These are phyloP conservation scores for Capronia coronata DNA, from an alignment of 2,329 filamentous ascomycete genomes.

Conservation along the genomic window DNA sequence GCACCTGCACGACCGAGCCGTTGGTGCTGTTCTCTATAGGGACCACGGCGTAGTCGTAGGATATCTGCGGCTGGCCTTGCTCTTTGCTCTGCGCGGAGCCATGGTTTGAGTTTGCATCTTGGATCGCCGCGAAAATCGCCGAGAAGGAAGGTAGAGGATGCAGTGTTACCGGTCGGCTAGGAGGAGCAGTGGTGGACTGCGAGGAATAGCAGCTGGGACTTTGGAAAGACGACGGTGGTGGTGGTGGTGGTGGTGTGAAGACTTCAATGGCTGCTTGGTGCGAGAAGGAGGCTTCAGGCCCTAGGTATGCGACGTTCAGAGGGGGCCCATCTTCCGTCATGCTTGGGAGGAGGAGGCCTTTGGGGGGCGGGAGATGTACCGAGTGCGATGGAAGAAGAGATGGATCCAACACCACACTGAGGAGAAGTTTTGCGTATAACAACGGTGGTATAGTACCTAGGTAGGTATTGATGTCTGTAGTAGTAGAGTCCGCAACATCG, in stretches of 20 bases:
- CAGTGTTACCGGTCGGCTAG: conserved; percentile 16
- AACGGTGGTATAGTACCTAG: neutral
- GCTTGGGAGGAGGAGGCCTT: too few species aligned
- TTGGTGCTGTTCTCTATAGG: conserved; percentile 97
- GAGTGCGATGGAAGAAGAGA: too few species aligned
- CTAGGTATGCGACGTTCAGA: conserved; percentile 48
- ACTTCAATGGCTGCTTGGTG: conserved; percentile 52
- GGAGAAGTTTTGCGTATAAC: too few species aligned
- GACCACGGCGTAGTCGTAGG: conserved; percentile 67
- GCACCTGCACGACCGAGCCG: conserved; percentile 80
- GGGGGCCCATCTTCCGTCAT: neutral
- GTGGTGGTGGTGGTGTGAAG: conserved; percentile 6
- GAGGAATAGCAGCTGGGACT: too few species aligned
- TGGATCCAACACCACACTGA: too few species aligned
- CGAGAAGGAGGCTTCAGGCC: conserved; percentile 60
- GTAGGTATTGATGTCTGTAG: too few species aligned
- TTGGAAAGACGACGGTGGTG: neutral
- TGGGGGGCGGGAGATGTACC: too few species aligned
- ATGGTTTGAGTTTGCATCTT: conserved; percentile 45
- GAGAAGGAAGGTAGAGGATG: conserved; percentile 21
- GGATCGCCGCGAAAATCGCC: conserved; percentile 44
- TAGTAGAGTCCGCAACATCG: too few species aligned
- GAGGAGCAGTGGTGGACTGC: neutral
- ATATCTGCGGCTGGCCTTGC: neutral
- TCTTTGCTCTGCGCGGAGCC: conserved; percentile 2